Conservation (phyloP, 805 yeast genomes). For the Clavispora fructus region DNA sequence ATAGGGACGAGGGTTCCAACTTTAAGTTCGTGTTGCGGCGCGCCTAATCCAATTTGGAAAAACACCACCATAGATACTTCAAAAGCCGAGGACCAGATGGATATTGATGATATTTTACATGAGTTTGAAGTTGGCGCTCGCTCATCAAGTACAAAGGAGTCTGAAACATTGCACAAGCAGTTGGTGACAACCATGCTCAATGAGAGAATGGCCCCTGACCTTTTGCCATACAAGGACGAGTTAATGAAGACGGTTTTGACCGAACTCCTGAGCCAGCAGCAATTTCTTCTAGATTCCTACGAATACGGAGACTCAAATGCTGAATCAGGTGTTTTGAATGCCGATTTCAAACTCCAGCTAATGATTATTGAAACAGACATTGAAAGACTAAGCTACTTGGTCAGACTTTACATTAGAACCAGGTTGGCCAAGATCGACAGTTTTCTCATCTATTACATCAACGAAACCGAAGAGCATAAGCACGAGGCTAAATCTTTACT, state of each 20-base stretch:
- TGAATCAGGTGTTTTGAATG: slow-evolving; percentile 17
- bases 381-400: slow-evolving; percentile 75
- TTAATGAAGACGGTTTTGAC: slow-evolving; percentile 54
- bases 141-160: slow-evolving; percentile 1
- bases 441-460: slow-evolving; percentile 55
- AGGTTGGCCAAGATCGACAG: slow-evolving; percentile 72
- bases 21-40: not conserved
- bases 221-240: slow-evolving; percentile 66
- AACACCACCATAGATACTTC: not conserved
- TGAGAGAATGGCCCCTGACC: slow-evolving; percentile 82
- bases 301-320: slow-evolving; percentile 59
- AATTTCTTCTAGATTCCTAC: slow-evolving; percentile 68
- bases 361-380: slow-evolving; percentile 88
- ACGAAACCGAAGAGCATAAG: slow-evolving; percentile 24
- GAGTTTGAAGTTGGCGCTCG: slow-evolving; percentile 48
- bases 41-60: not conserved
- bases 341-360: slow-evolving; percentile 68
- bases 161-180: slow-evolving; percentile 25
- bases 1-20: not conserved
- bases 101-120: slow-evolving; percentile 65
- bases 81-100: slow-evolving; percentile 24
- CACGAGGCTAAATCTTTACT: slow-evolving; percentile 20
- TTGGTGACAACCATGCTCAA: slow-evolving; percentile 69
- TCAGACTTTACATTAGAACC: slow-evolving; percentile 77
- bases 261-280: slow-evolving; percentile 66